These are phyloP conservation scores for Rhipidocladum racemiflorum DNA, from an alignment of 176 grass and related monocot species.

Conservation along the genomic window DNA sequence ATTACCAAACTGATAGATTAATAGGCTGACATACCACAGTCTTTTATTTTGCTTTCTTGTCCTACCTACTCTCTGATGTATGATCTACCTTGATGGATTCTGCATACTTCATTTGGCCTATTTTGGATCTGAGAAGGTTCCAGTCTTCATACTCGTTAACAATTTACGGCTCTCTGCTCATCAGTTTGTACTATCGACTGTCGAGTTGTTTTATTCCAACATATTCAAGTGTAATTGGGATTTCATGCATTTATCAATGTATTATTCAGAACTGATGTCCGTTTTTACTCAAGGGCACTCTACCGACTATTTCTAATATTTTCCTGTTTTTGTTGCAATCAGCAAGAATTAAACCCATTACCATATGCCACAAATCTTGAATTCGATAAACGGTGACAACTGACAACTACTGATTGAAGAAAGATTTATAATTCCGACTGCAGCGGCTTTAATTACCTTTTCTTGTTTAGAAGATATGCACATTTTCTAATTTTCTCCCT, in stretches of 20 bases:
- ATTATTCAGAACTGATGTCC: not conserved
- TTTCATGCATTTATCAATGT: not conserved
- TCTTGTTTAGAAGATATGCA: not conserved
- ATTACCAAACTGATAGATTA: not conserved
- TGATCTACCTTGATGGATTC: not conserved
- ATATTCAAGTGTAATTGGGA: not conserved
- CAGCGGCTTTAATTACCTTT: not conserved
- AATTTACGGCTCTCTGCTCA: not conserved
- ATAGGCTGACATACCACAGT: not conserved
- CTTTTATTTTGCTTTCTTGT: not conserved
- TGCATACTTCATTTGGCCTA: not conserved
- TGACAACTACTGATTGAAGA: not conserved
- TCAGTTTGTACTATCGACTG: not conserved
- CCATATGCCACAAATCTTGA: not conserved
- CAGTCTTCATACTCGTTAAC: not conserved
- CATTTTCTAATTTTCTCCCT: not conserved
- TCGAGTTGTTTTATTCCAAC: slow-evolving; percentile 7
- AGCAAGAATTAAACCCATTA: not conserved
- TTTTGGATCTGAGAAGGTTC: not conserved
- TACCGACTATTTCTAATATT: not conserved
- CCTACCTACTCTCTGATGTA: not conserved
- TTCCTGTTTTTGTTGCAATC: not conserved
- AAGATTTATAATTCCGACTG: not conserved
- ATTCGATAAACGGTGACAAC: not conserved
- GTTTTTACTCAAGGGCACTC: not conserved